Evolutionary conservation across 495 filamentous ascomycete genomes (phyloP).

Genomic region (Tuber borchii): DNA sequence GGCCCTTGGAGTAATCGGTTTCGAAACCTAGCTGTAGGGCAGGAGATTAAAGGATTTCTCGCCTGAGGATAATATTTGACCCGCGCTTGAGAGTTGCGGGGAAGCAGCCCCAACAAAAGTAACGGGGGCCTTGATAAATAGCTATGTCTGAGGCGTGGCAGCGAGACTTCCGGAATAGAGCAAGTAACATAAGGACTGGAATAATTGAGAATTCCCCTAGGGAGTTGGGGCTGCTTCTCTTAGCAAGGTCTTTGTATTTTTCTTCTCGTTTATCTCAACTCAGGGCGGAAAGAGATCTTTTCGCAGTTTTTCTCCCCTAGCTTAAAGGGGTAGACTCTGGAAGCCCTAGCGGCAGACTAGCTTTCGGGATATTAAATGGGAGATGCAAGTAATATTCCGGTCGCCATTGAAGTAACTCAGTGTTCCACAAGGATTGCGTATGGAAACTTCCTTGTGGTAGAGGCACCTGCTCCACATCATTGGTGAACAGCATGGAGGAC

Average conservation of each 20-base stretch:
- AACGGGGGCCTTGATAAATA: neutral
- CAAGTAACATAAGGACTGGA: too few species aligned
- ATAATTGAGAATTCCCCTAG: too few species aligned
- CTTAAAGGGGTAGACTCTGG: too few species aligned
- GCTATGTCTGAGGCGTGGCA: neutral
- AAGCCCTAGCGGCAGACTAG: neutral
- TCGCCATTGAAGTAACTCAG: neutral
- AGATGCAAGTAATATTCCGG: neutral
- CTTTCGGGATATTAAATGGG: neutral
- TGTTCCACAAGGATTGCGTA: neutral
- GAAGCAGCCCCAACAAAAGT: neutral
- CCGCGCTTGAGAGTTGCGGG: neutral
- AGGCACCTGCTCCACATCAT: neutral
- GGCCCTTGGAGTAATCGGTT: neutral
- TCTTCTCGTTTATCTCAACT: too few species aligned
- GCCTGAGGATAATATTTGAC: neutral
- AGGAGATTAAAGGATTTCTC: neutral
- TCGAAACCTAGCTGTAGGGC: neutral
- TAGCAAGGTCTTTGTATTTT: too few species aligned
- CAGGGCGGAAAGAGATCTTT: too few species aligned
- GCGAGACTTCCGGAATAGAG: neutral
- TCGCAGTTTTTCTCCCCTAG: too few species aligned
- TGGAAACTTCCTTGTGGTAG: neutral
- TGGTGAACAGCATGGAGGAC: neutral
- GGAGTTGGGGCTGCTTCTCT: too few species aligned